A percentile compares a stretch with the other conserved stretches of the same genome.
Evolutionary conservation across 495 filamentous ascomycete species (phyloP).

Genomic region (Annulohypoxylon stygium): DNA sequence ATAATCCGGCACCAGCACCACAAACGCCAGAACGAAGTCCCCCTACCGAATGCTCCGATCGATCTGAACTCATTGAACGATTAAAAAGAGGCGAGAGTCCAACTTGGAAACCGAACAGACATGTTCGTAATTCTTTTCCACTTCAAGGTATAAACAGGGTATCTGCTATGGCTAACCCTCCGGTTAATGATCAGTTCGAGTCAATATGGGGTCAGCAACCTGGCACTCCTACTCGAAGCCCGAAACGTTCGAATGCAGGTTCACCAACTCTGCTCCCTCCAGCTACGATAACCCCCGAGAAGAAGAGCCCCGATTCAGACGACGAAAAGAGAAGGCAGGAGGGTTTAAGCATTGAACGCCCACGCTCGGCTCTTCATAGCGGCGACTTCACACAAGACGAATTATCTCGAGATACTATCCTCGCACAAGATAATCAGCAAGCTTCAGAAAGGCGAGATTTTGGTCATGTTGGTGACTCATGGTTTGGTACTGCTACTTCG

Average conservation of each 20-base stretch:
- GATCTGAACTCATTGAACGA: conserved; percentile 84
- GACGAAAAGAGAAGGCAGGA: conserved; percentile 50
- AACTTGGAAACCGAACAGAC: conserved; percentile 75
- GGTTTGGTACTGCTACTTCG: conserved; percentile 61
- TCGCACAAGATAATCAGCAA: conserved; percentile 17
- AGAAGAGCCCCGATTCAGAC: conserved; percentile 46
- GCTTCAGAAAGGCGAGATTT: conserved; percentile 31
- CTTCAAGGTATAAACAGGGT: not conserved
- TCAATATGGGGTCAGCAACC: conserved; percentile 53
- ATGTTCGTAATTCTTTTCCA: conserved; percentile 60
- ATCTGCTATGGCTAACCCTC: conserved; percentile 31
- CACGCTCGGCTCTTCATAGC: conserved; percentile 87
- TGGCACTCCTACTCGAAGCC: conserved; percentile 52
- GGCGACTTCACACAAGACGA: conserved; percentile 84
- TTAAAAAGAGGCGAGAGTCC: conserved; percentile 85
- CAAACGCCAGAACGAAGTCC: conserved; percentile 49
- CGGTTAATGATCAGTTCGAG: conserved; percentile 51
- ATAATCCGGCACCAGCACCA: conserved; percentile 53
- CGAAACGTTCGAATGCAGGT: conserved; percentile 53
- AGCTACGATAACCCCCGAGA: conserved; percentile 59
- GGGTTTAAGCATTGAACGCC: conserved; percentile 79
- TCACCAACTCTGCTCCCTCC: conserved; percentile 56
- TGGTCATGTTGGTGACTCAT: conserved; percentile 37
- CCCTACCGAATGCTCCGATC: conserved; percentile 61
- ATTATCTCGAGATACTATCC: conserved; percentile 34